A percentile compares a stretch with the other conserved stretches of the same genome.
Evolutionary conservation across 2,329 filamentous ascomycete genomes (phyloP).

Genomic region (Penicillium brasilianum): DNA sequence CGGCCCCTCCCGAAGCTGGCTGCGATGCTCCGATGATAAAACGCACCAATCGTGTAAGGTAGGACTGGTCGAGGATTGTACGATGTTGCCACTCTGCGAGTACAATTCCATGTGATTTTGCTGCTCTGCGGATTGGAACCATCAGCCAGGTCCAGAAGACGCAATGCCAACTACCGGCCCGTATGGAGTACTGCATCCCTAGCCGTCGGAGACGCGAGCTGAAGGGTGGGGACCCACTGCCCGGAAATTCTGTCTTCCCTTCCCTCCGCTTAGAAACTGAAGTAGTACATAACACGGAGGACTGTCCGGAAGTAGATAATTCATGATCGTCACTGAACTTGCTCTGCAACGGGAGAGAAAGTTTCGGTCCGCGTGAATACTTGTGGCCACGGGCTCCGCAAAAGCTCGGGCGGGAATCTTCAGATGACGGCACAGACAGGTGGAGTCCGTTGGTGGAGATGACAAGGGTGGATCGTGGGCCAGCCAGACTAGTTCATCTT

Average conservation of each 20-base stretch:
- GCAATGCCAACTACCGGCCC: background rate
- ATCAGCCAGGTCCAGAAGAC: background rate
- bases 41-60: background rate
- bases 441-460: background rate
- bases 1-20: conserved; percentile 21
- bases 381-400: conserved; percentile 6
- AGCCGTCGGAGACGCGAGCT: background rate
- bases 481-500: conserved; percentile 6
- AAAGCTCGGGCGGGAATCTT: conserved; percentile 16
- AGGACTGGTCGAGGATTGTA: too few relatives aligned
- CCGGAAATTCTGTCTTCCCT: background rate
- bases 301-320: too few relatives aligned
- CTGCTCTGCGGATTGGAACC: background rate
- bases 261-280: background rate
- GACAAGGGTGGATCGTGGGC: conserved; percentile 16
- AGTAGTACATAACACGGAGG: too few relatives aligned
- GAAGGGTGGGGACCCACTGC: background rate
- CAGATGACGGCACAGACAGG: conserved; percentile 20
- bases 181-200: background rate
- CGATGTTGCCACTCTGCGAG: background rate
- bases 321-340: background rate
- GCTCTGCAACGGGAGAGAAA: conserved; percentile 1
- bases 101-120: background rate
- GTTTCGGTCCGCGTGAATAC: conserved; percentile 16
- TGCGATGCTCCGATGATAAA: conserved; percentile 1